Conservation (phyloP, 2,329 filamentous ascomycete species). For the Diplodia sapinea region DNA sequence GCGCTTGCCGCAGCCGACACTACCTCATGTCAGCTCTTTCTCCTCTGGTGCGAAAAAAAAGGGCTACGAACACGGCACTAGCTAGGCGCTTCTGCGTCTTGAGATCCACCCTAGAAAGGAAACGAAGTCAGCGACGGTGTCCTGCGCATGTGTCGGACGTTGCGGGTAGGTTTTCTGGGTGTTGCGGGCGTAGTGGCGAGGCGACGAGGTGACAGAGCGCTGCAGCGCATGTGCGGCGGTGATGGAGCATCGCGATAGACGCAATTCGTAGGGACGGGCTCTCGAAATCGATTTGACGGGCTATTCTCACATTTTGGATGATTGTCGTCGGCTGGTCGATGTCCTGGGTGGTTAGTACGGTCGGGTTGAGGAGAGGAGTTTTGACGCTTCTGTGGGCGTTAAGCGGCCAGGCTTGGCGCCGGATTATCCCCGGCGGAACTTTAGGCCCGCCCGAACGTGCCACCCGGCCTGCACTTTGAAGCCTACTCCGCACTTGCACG, state of each 20-base stretch:
- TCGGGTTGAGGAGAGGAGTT: conserved; percentile 30
- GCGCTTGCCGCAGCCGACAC: conserved; percentile 96
- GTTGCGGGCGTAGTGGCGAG: conserved; percentile 37
- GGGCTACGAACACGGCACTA: conserved; percentile 72
- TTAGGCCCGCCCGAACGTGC: not conserved
- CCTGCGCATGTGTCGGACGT: conserved; percentile 36
- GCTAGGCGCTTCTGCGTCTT: conserved; percentile 99
- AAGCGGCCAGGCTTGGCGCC: conserved; percentile 6
- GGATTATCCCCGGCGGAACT: conserved; percentile 1
- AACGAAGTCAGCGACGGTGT: conserved; percentile 42
- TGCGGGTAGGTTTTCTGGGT: conserved; percentile 35
- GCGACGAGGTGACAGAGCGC: conserved; percentile 30
- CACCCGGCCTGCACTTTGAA: not conserved
- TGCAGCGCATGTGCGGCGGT: conserved; percentile 14
- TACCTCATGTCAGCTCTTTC: not conserved
- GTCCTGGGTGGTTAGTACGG: conserved; percentile 30
- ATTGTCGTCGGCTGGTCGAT: conserved; percentile 47
- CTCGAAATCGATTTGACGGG: conserved; percentile 36
- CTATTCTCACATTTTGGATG: conserved; percentile 51
- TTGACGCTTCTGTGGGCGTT: conserved; percentile 20
- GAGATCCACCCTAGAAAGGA: conserved; percentile 86
- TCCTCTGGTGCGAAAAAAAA: not conserved
- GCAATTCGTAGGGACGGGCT: conserved; percentile 27
- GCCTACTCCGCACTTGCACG: not conserved
- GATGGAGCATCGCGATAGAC: conserved; percentile 10